Base-by-base conservation (phyloP, 768 basidiomycete genomes). In the Rhizopogon roseolus region DNA sequence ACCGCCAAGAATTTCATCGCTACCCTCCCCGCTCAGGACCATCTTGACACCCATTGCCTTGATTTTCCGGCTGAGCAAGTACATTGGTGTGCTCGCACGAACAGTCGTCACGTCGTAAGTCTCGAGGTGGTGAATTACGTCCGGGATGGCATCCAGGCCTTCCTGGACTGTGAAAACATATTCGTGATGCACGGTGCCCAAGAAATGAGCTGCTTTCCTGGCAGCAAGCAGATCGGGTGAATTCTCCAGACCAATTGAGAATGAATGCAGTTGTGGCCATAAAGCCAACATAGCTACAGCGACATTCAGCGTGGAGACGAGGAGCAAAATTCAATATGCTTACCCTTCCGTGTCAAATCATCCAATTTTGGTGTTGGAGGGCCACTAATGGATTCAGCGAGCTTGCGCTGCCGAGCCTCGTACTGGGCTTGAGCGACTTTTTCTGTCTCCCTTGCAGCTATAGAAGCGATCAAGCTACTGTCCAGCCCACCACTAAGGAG, bases 41-140 rank as follows among this genome's bases (percentile, higher is more conserved):
- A 99, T 99, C 76, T 99, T 99, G 50, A 99, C 97, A 54, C 97
- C 97, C 91, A 93, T 98, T 4, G 97, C 96, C 75, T 98, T 99
- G 76, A 99, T 95, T 75, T 99, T 98, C 46, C 97, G 82, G 67
- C 90, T 93, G 55, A 99, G 83, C 28, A 99, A 85, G 72, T 98
- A 98, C 97, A 99, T 99, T 3, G 97, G 97, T 4, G 95, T 98
- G 63, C 90, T 93, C 8, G 97, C 97, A 45, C 97, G 88, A 46
- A 98, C 92, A 38, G 97, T 99, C 28, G 97, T 99, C 54, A 99
- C 97, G 69, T 99, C 97, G 71, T 93, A 98, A 2, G 97, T 98
- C 74, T 99, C 97, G 36, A 99, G 84, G 66, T 98, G 96, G 71
- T 98, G 88, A 59, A 99, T 97, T 55, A 98, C 96, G 54, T 99